Evolutionary conservation across 148 eudicot species (phyloP).

Genomic region (Fallopia convolvulus): DNA sequence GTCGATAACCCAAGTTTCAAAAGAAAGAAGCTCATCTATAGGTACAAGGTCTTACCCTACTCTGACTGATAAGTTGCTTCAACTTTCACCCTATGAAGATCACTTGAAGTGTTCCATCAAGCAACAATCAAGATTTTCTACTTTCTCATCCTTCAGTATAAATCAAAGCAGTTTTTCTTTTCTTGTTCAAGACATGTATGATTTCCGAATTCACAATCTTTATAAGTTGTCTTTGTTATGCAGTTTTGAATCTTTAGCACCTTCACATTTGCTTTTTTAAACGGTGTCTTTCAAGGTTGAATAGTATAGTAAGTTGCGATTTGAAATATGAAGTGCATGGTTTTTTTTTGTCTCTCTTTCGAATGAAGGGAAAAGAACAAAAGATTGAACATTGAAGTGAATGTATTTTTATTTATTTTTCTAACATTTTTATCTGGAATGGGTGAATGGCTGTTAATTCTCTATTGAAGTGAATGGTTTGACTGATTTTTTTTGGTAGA

Average conservation of each 20-base stretch:
- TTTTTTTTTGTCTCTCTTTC: background rate
- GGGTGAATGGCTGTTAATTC: too few relatives aligned
- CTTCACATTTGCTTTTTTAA: background rate
- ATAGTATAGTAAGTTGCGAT: background rate
- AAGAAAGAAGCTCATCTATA: constrained; percentile 78
- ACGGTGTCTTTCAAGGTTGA: background rate
- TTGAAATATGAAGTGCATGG: background rate
- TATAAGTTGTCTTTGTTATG: background rate
- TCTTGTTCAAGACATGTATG: constrained; percentile 1
- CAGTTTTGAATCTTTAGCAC: background rate
- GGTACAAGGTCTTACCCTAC: constrained; percentile 70
- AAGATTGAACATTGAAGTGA: too few relatives aligned
- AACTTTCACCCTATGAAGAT: background rate
- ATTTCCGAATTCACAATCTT: background rate
- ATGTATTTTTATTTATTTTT: too few relatives aligned
- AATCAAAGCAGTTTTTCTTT: background rate
- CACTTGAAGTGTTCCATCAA: background rate
- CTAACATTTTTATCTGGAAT: too few relatives aligned
- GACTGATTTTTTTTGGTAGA: too few relatives aligned
- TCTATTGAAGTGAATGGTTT: too few relatives aligned
- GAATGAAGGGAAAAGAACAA: too few relatives aligned
- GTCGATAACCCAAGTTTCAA: constrained; percentile 71
- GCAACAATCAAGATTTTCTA: background rate
- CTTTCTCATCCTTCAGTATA: background rate
- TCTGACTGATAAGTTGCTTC: constrained; percentile 25